A percentile compares a stretch with the other conserved stretches of the same genome.
These are phyloP conservation scores for Bisporella sp. DNA, from an alignment of 2,329 filamentous ascomycete species.

Conservation along the genomic window DNA sequence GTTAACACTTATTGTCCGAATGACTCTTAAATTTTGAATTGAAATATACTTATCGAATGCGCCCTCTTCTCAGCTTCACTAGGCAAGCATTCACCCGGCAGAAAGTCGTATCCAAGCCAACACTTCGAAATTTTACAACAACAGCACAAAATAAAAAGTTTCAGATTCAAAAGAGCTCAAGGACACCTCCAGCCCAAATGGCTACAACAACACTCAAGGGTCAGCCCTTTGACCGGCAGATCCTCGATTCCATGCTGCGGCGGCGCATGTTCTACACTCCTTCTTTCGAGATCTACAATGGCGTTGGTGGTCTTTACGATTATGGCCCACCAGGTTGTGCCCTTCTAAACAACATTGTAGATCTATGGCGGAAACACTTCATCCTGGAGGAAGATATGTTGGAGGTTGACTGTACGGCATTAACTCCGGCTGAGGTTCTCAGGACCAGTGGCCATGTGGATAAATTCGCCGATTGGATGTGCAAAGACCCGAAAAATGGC, in stretches of 20 bases:
- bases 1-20: no score
- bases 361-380: constrained; percentile 69
- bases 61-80: constrained; percentile 18
- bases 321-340: constrained; percentile 67
- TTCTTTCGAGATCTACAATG: constrained; percentile 91
- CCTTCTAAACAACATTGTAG: constrained; percentile 62
- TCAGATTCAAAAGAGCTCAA: constrained; percentile 13
- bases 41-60: no score
- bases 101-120: constrained; percentile 9
- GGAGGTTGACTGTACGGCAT: constrained; percentile 75
- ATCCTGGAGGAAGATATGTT: constrained; percentile 70
- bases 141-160: constrained; percentile 27
- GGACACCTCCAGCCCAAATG: constrained; percentile 33
- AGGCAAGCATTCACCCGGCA: constrained; percentile 23
- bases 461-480: constrained; percentile 96
- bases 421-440: constrained; percentile 88
- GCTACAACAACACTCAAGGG: constrained; percentile 76
- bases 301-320: constrained; percentile 72
- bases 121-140: constrained; percentile 33
- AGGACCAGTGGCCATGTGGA: constrained; percentile 97
- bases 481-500: constrained; percentile 95
- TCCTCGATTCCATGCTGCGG: constrained; percentile 78
- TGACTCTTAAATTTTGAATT: no score
- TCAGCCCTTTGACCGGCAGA: constrained; percentile 76
- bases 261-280: constrained; percentile 92